Evolutionary conservation across 2,329 filamentous ascomycete genomes (phyloP).

Genomic region (Claviceps humidiphila): DNA sequence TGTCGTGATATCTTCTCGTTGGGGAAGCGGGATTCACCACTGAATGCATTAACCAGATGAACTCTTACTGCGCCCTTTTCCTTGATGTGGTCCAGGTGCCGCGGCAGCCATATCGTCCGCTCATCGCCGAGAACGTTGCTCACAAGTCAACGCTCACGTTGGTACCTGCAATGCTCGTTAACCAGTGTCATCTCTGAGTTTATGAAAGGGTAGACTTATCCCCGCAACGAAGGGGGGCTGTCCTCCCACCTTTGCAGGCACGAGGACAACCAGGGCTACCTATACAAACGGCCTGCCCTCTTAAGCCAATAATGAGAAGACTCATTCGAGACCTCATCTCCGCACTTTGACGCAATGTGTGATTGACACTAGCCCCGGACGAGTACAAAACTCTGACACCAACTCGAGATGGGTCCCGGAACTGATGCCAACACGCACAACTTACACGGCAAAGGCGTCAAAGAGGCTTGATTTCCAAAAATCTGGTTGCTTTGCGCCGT

Average conservation of each 20-base stretch:
- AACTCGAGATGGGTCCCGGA: slow-evolving; percentile 79
- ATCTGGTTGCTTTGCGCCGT: neutral
- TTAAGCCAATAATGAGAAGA: slow-evolving; percentile 10
- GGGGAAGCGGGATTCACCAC: no score
- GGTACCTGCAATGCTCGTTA: slow-evolving; percentile 1
- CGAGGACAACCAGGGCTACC: slow-evolving; percentile 36
- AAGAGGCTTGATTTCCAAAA: neutral
- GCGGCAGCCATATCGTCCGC: neutral
- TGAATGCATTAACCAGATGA: neutral
- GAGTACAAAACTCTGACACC: slow-evolving; percentile 90
- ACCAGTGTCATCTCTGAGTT: neutral
- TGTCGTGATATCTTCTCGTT: no score
- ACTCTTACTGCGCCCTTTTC: neutral
- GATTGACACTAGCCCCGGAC: slow-evolving; percentile 38
- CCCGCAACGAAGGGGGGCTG: slow-evolving; percentile 31
- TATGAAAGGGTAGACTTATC: slow-evolving; percentile 31
- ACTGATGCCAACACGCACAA: slow-evolving; percentile 14
- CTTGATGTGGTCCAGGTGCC: neutral
- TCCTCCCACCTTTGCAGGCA: slow-evolving; percentile 37
- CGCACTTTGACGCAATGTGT: neutral
- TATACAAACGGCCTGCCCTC: slow-evolving; percentile 24
- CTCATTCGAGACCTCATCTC: neutral
- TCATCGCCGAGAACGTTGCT: neutral
- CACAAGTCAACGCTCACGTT: neutral
- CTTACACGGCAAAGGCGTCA: neutral